A percentile compares a stretch with the other conserved stretches of the same genome.
Conservation (phyloP, 2,329 filamentous ascomycete species). For the Cercospora sp. region DNA sequence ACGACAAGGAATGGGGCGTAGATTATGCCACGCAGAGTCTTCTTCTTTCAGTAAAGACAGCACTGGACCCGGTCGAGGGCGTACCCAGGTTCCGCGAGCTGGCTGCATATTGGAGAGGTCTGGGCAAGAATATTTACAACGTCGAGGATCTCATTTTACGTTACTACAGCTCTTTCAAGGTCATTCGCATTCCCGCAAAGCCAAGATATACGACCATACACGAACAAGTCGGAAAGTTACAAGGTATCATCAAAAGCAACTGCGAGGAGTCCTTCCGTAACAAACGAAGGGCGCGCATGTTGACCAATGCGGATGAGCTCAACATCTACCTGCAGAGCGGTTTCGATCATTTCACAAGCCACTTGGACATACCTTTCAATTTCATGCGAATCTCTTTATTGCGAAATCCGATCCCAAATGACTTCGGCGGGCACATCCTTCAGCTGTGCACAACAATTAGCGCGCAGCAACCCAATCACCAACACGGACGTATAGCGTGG, state of each 20-base stretch:
- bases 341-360: slow-evolving; percentile 53
- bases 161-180: slow-evolving; percentile 54
- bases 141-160: slow-evolving; percentile 51
- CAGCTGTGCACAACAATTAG: slow-evolving; percentile 50
- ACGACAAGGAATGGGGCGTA: slow-evolving; percentile 40
- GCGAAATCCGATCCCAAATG: slow-evolving; percentile 48
- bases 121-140: slow-evolving; percentile 47
- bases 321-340: slow-evolving; percentile 52
- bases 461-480: slow-evolving; percentile 37
- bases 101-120: slow-evolving; percentile 46
- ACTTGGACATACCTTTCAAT: slow-evolving; percentile 52
- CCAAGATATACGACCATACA: slow-evolving; percentile 52
- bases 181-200: slow-evolving; percentile 51
- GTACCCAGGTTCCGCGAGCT: slow-evolving; percentile 42
- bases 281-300: slow-evolving; percentile 51
- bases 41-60: slow-evolving; percentile 36
- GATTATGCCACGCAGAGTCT: slow-evolving; percentile 39
- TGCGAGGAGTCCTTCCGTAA: slow-evolving; percentile 45
- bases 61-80: slow-evolving; percentile 37
- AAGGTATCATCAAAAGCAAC: slow-evolving; percentile 45
- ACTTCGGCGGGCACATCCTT: slow-evolving; percentile 55
- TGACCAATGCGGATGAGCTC: slow-evolving; percentile 50
- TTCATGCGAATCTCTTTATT: slow-evolving; percentile 52
- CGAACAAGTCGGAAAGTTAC: slow-evolving; percentile 51
- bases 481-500: slow-evolving; percentile 35